Evolutionary conservation across 2,329 filamentous ascomycete species (phyloP).

Genomic region (Cytospora mali): DNA sequence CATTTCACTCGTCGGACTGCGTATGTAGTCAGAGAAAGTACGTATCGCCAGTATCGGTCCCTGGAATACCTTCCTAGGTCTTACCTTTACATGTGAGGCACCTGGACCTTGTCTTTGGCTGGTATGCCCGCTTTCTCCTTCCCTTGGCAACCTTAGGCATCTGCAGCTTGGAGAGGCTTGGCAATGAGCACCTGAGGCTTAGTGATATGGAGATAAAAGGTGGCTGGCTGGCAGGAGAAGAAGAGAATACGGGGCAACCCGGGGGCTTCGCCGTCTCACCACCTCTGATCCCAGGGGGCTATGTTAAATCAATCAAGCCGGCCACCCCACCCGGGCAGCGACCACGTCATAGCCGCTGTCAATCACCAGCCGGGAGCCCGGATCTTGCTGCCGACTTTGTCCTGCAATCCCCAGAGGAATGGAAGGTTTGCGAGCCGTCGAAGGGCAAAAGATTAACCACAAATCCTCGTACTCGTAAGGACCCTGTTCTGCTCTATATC

Average conservation of each 20-base stretch:
- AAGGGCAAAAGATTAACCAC: background rate
- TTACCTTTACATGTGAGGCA: conserved; percentile 8
- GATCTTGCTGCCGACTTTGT: no score
- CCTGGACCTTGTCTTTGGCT: conserved; percentile 1
- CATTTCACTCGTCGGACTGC: conserved; percentile 7
- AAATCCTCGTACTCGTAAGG: background rate
- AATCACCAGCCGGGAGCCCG: no score
- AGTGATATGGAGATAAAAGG: no score
- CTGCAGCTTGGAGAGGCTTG: background rate
- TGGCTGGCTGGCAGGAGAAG: background rate
- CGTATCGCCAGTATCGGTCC: no score
- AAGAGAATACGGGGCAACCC: background rate
- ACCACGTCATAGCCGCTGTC: no score
- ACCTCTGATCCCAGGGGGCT: no score
- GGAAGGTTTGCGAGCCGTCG: no score
- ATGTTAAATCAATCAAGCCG: no score
- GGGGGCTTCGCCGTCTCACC: no score
- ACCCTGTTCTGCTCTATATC: background rate
- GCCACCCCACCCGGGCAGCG: no score
- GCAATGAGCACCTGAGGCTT: no score
- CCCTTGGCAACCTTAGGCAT: conserved; percentile 10
- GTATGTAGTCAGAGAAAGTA: background rate
- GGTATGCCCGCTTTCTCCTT: conserved; percentile 9
- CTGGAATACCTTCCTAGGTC: background rate
- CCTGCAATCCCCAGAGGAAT: no score